These are phyloP conservation scores for Mitragyna speciosa DNA, from an alignment of 257 asterid species.

Conservation along the genomic window DNA sequence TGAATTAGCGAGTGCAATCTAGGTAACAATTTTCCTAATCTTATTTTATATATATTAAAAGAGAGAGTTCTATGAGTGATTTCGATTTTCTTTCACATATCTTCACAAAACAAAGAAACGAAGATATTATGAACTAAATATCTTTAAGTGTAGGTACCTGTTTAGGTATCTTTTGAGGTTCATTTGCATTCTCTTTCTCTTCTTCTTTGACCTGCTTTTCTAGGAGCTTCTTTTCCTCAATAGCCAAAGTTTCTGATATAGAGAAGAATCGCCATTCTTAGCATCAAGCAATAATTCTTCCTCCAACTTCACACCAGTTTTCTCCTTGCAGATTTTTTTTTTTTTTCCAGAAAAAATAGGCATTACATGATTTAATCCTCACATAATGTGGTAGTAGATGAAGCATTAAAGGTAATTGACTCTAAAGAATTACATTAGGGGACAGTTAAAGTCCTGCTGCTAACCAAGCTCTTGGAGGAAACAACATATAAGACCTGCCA, in stretches of 20 bases:
- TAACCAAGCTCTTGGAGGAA: not conserved
- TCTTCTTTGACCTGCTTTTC: constrained; percentile 62
- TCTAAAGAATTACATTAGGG: no score
- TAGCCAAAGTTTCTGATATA: constrained; percentile 50
- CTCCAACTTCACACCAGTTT: constrained; percentile 32
- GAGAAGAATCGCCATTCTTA: constrained; percentile 40
- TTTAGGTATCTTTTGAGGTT: constrained; percentile 41
- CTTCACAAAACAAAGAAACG: no score
- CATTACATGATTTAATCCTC: constrained; percentile 9
- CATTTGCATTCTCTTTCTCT: constrained; percentile 26
- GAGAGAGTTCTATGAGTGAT: no score
- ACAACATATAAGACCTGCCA: not conserved
- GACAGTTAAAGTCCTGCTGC: not conserved
- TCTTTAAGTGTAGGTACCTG: no score
- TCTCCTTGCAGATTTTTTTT: constrained; percentile 62
- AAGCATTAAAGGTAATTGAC: not conserved
- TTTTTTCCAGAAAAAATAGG: no score
- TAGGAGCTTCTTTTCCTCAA: constrained; percentile 55
- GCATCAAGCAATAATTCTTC: constrained; percentile 32
- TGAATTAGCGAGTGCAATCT: no score
- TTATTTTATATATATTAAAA: no score
- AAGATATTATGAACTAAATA: constrained; percentile 59
- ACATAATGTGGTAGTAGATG: not conserved
- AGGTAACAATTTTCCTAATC: no score
- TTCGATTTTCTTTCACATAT: no score